These are phyloP conservation scores for Choanephora cucurbitarum DNA, from an alignment of 371 early-diverging fungal genomes.

Conservation along the genomic window DNA sequence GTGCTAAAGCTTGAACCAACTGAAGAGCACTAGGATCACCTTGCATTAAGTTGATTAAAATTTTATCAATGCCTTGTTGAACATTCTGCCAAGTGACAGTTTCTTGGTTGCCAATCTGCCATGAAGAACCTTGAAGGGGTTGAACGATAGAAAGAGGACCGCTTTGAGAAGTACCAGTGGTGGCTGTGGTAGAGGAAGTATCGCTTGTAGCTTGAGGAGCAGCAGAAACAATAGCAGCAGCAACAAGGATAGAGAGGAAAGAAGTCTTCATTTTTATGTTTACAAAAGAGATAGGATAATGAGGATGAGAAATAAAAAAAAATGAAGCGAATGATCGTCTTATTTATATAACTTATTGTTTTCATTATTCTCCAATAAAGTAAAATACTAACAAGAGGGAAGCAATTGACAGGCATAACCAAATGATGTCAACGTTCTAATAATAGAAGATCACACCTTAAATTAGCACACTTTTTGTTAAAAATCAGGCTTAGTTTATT, in stretches of 20 bases:
- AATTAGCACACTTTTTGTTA: neutral
- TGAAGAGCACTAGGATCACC: conserved; percentile 44
- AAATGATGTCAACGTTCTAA: neutral
- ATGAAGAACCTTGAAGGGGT: conserved; percentile 38
- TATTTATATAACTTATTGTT: neutral
- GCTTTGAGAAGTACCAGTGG: conserved; percentile 11
- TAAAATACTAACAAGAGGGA: neutral
- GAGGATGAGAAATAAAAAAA: neutral
- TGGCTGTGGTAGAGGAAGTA: conserved; percentile 5
- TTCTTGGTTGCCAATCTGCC: conserved; percentile 40
- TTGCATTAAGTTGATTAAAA: conserved; percentile 45
- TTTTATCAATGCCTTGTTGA: conserved; percentile 29
- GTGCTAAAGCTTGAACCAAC: conserved; percentile 36
- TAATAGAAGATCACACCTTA: neutral
- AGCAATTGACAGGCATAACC: neutral
- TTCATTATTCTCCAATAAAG: neutral
- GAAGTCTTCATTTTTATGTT: conserved; percentile 11
- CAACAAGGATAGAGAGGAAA: conserved; percentile 10
- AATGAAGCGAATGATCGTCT: neutral
- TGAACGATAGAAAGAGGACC: conserved; percentile 40
- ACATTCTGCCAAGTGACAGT: conserved; percentile 49
- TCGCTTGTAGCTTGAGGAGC: conserved; percentile 16
- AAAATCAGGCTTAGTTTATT: neutral
- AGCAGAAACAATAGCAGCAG: conserved; percentile 12
- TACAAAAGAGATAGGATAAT: too few species aligned